Conservation (phyloP, 495 filamentous ascomycete species). For the Pyronema omphalodes region DNA sequence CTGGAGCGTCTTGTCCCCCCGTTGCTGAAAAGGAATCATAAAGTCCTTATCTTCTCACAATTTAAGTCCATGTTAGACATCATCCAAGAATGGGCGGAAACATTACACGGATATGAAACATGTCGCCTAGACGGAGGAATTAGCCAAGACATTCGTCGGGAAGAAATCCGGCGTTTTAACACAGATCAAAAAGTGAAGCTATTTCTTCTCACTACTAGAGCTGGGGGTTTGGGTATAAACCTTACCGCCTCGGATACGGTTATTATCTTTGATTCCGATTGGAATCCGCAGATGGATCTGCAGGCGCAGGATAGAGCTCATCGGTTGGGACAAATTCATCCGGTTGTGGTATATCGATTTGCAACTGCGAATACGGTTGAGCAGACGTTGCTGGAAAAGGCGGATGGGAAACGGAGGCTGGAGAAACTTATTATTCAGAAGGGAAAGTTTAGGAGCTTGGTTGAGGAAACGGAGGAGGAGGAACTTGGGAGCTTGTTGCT, state of each 20-base stretch:
- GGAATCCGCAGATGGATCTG: slow-evolving; percentile 95
- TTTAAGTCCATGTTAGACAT: slow-evolving; percentile 91
- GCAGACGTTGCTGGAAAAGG: slow-evolving; percentile 68
- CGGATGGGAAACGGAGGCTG: slow-evolving; percentile 81
- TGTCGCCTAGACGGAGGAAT: slow-evolving; percentile 90
- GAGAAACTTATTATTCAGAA: slow-evolving; percentile 94
- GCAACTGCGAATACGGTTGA: slow-evolving; percentile 89
- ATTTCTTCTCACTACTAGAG: slow-evolving; percentile 76
- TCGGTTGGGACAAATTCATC: slow-evolving; percentile 79
- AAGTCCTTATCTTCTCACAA: slow-evolving; percentile 89
- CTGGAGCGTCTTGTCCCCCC: slow-evolving; percentile 68
- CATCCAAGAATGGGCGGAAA: slow-evolving; percentile 61
- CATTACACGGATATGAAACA: slow-evolving; percentile 53
- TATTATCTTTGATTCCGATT: slow-evolving; percentile 65
- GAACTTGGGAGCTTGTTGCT: slow-evolving; percentile 41
- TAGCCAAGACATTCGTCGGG: slow-evolving; percentile 56
- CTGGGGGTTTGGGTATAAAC: slow-evolving; percentile 91
- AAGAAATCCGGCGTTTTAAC: slow-evolving; percentile 79
- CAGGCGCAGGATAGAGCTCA: slow-evolving; percentile 92
- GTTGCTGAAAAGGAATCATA: slow-evolving; percentile 53
- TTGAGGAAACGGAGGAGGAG: slow-evolving; percentile 30
- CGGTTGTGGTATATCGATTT: slow-evolving; percentile 86
- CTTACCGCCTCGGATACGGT: slow-evolving; percentile 48
- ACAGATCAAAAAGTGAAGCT: slow-evolving; percentile 46
- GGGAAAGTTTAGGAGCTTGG: slow-evolving; percentile 48